phyloP scores from a whole-genome alignment of 2,329 filamentous ascomycete genomes.

The Tolypocladium tundrense region DNA sequence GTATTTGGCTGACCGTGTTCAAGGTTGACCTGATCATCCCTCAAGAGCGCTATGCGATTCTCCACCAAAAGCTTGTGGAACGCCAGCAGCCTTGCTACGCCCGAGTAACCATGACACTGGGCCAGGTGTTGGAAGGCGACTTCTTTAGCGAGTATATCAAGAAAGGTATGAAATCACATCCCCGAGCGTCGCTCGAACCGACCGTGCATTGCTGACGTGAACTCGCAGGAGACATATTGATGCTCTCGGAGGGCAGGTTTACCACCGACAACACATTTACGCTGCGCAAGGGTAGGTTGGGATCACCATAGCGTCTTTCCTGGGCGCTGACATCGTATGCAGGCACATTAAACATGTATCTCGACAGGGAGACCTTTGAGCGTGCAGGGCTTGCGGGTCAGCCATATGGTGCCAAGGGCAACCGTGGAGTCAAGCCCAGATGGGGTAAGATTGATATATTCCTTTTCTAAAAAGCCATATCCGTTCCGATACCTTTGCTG shows the following conservation, averaged over 20 bases:
- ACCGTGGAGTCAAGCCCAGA: slow-evolving; percentile 52
- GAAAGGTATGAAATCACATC: slow-evolving; percentile 38
- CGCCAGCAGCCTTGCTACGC: slow-evolving; percentile 41
- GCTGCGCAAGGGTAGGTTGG: slow-evolving; percentile 50
- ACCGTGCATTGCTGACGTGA: neutral
- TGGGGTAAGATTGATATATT: slow-evolving; percentile 48
- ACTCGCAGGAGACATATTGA: slow-evolving; percentile 58
- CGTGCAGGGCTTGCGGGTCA: slow-evolving; percentile 69
- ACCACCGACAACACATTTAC: slow-evolving; percentile 64
- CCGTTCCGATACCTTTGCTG: neutral
- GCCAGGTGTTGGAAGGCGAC: slow-evolving; percentile 58
- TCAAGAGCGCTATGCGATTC: slow-evolving; percentile 43
- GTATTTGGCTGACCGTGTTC: neutral
- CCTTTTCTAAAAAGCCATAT: neutral
- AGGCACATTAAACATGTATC: slow-evolving; percentile 65
- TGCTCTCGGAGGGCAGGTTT: slow-evolving; percentile 71
- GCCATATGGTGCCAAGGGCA: slow-evolving; percentile 48
- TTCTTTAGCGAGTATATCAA: slow-evolving; percentile 87
- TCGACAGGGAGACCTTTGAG: slow-evolving; percentile 77
- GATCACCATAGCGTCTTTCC: slow-evolving; percentile 1
- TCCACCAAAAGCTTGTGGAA: slow-evolving; percentile 41
- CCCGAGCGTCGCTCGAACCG: neutral
- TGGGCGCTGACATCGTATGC: neutral
- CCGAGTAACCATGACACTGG: slow-evolving; percentile 61
- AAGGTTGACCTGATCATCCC: slow-evolving; percentile 67